Evolutionary conservation across 768 basidiomycete species (phyloP), one percentile per base, ranked within the genome.

Genomic region (Collybia sp.): DNA sequence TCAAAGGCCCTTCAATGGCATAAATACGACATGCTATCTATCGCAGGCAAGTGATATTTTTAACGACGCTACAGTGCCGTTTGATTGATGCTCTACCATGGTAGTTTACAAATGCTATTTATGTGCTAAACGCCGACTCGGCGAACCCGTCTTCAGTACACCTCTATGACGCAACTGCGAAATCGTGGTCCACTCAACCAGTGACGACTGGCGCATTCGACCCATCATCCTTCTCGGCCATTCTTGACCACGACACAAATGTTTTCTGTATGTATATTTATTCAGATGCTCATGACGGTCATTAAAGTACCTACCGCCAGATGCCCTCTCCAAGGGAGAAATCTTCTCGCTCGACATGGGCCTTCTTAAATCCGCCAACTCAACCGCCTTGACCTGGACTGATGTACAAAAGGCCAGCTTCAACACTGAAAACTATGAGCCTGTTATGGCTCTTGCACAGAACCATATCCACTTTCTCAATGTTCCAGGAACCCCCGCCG

Each of bases 241-340:
- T 95, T 50, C 76, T 97, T 30, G 93, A 97, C 67, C 93, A 95
- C 53, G 93, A 97, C 63, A 97, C 93, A 42, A 93, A 95, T 51
- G 81, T 85, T 49, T 85, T 96, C 67, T 93, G 85, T 87, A 62
- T 52, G 73, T 65, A 43, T 43, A 37, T 44, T 39, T 16, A 18
- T 35, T 34, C 25, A 38, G 41, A 31, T 38, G 10, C 32, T 4
- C 44, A 11, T 20, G 43, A 30, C 42, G 2, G 12, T 48, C 25
- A 30, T 50, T 42, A 33, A 44, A 30, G 12, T 45, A 12, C 12
- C 32, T 39, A 16, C 25, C n/a, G 35, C 30, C 40, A 86, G 88
- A 89, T 62, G 85, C 83, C 0, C 67, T 88, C 48, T 85, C 85
- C 3, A 67, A 77, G 1, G 79, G 75, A 38, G 79, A 77, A 44